Percentiles rank a stretch among this genome's conserved stretches.
phyloP scores from a whole-genome alignment of 2,329 filamentous ascomycete genomes.

The Harringtonia aguacate region DNA sequence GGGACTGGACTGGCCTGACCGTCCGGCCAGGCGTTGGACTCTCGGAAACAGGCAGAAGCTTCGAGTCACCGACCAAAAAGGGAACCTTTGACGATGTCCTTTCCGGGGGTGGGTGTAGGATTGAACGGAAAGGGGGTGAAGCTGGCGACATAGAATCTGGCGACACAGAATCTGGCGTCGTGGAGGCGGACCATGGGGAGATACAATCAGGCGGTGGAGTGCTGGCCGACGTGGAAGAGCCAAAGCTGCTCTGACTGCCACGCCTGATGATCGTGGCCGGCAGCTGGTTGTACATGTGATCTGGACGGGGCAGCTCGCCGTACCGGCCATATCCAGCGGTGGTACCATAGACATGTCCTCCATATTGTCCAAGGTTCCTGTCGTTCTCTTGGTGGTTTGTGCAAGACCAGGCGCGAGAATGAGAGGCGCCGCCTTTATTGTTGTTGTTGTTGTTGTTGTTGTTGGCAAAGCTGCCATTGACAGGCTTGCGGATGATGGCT shows the following conservation, averaged over 20 bases:
- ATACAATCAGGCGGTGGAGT: slow-evolving; percentile 1
- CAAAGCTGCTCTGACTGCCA: slow-evolving; percentile 10
- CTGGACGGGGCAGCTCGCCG: background rate
- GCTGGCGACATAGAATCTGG: slow-evolving; percentile 10
- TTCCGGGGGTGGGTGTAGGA: slow-evolving; percentile 1
- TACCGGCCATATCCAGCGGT: background rate
- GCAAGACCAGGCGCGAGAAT: background rate
- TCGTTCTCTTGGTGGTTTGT: background rate
- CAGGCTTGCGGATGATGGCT: too few species aligned
- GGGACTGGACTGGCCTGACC: background rate
- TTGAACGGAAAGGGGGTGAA: background rate
- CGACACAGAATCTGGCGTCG: slow-evolving; percentile 10
- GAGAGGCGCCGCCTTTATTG: background rate
- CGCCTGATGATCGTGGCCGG: background rate
- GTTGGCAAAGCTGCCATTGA: background rate
- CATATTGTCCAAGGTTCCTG: too few species aligned
- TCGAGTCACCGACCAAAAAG: background rate
- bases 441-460: too few species aligned
- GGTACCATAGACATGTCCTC: too few species aligned
- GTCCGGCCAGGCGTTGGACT: background rate
- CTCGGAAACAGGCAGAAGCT: background rate
- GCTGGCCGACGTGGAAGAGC: slow-evolving; percentile 3
- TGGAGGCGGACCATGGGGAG: slow-evolving; percentile 7
- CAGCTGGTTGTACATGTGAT: background rate
- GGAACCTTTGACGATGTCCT: background rate